A percentile compares a stretch with the other conserved stretches of the same genome.
Evolutionary conservation across 2,329 filamentous ascomycete genomes (phyloP).

Genomic region (Xylaria sp.): DNA sequence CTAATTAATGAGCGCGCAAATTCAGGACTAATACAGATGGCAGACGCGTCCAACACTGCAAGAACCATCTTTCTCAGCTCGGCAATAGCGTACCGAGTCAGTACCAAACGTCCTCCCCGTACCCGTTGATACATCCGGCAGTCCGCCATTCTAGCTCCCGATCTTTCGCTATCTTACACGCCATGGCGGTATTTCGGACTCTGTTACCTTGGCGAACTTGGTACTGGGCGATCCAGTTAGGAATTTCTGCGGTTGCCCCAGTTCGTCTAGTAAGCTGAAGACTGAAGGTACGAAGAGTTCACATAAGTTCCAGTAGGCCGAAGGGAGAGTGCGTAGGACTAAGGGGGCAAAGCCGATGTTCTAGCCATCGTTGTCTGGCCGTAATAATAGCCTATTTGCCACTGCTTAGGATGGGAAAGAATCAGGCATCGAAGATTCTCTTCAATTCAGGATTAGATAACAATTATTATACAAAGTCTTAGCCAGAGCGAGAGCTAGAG

Average conservation of each 20-base stretch:
- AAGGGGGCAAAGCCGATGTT: too few species aligned
- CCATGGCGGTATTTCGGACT: conserved; percentile 54
- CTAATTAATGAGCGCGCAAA: too few species aligned
- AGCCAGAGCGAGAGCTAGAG: background rate
- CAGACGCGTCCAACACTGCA: background rate
- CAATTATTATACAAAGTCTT: too few species aligned
- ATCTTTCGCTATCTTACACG: conserved; percentile 53
- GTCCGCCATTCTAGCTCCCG: conserved; percentile 20
- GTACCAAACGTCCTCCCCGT: background rate
- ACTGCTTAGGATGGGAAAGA: background rate
- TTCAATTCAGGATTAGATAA: too few species aligned
- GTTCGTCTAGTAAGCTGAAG: background rate
- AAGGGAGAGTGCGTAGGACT: background rate
- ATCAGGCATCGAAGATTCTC: background rate
- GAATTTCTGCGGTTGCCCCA: background rate
- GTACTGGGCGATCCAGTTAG: background rate
- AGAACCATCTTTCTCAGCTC: background rate
- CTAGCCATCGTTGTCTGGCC: too few species aligned
- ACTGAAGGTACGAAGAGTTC: background rate
- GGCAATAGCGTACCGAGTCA: background rate
- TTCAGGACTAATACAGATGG: background rate
- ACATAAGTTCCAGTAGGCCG: background rate
- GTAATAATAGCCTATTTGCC: too few species aligned
- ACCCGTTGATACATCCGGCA: background rate
- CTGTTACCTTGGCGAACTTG: conserved; percentile 36